Base-by-base conservation (phyloP, 2,329 filamentous ascomycete genomes). In the Onygenales sp. region DNA sequence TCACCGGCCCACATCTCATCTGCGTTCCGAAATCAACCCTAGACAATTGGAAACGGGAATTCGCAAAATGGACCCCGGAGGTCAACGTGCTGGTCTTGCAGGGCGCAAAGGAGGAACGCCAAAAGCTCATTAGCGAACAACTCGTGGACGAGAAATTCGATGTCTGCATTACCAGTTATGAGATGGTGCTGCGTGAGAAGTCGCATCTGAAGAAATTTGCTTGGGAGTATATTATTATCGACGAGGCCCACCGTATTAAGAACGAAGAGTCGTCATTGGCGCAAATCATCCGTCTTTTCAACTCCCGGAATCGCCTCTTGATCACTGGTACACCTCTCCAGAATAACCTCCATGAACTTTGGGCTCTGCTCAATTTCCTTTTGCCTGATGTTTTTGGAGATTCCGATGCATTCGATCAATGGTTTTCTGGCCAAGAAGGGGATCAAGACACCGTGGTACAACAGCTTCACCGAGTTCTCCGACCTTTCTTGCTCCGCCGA, bases 151-250 rank as follows among this genome's bases (percentile, higher is more conserved):
- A 96, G 69, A 89, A 95, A 60, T 98, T 98, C 62, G 93, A 98
- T 64, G 92, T 97, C 14, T 96, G 92, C 73, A 88, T 98, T 67
- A 98, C 93, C 11, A 96, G 91, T 69, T 98, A 98, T 73, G 93
- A 98, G 70, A 97, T 98, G 92, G 90, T 98, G 55, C 78, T 98
- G 10, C 84, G 93, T 54, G 93, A 98, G 68, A 97, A 98, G 75
- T 78, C 87, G 1, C 89, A 95, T 61, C 72, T 98, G 60, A 95
- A 93, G 75, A 97, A 97, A 70, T 95, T 98, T 69, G 91, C 93
- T 0, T 98, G 93, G 93, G 92, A 98, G 69, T 98, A 98, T 72
- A 98, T 98, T 70, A 95, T 98, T 61, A 95, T 98, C 59, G 93
- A 98, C 64, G 93, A 98, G 73, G 85, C 93, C 2, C 93, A 98